Evolutionary conservation across 2,329 filamentous ascomycete species (phyloP).

Genomic region (Alternaria panax): DNA sequence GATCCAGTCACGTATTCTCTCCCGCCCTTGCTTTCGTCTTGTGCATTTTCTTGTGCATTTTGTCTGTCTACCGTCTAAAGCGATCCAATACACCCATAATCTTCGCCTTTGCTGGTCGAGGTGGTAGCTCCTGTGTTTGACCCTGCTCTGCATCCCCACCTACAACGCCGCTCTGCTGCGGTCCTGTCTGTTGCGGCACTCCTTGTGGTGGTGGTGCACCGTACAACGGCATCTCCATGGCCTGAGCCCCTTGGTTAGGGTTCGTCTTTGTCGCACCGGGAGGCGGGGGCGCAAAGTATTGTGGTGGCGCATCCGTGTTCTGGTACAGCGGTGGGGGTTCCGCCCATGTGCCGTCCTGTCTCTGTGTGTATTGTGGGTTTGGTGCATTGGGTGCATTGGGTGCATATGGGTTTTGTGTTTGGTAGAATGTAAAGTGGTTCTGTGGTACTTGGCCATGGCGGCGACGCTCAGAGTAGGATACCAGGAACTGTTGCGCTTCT

Average conservation of each 20-base stretch:
- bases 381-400: constrained; percentile 8
- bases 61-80: constrained; percentile 36
- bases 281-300: constrained; percentile 44
- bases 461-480: constrained; percentile 49
- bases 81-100: constrained; percentile 37
- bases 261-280: constrained; percentile 40
- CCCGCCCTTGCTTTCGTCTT: neutral
- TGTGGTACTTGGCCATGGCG: constrained; percentile 43
- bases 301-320: constrained; percentile 44
- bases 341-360: constrained; percentile 40
- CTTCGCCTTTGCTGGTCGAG: constrained; percentile 42
- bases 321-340: constrained; percentile 47
- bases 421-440: constrained; percentile 52
- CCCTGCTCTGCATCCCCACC: constrained; percentile 30
- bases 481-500: constrained; percentile 47
- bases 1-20: constrained; percentile 3
- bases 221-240: constrained; percentile 41
- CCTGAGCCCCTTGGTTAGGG: constrained; percentile 30
- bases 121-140: constrained; percentile 31
- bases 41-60: too few species aligned
- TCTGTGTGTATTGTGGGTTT: constrained; percentile 29
- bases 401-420: constrained; percentile 31
- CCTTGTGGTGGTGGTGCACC: constrained; percentile 12
- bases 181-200: constrained; percentile 15
- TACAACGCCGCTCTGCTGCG: constrained; percentile 43